Conservation (phyloP, 345 rosid species). For the Abelmoschus esculentus region DNA sequence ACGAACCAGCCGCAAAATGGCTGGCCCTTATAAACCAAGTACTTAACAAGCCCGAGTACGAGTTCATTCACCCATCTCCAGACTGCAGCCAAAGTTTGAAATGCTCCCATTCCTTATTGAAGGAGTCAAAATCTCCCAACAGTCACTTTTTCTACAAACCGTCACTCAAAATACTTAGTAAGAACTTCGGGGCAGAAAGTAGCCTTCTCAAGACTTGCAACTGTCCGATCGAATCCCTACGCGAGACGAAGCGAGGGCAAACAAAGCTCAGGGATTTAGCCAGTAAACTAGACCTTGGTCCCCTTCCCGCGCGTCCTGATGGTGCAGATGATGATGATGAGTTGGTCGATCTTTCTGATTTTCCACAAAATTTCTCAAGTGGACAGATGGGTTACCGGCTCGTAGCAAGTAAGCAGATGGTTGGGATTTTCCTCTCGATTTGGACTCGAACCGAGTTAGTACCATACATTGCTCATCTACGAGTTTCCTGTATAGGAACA, state of each 20-base stretch:
- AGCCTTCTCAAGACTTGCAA: constrained; percentile 74
- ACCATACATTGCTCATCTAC: constrained; percentile 79
- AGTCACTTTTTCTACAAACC: constrained; percentile 68
- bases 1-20: constrained; percentile 97
- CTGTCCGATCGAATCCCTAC: constrained; percentile 37
- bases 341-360: constrained; percentile 23
- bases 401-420: constrained; percentile 89
- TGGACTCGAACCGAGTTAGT: constrained; percentile 80
- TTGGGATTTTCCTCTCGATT: constrained; percentile 75
- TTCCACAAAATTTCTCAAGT: constrained; percentile 17
- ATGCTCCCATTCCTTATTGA: constrained; percentile 14
- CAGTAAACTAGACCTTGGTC: constrained; percentile 25
- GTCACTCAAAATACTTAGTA: constrained; percentile 64
- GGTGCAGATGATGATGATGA: constrained; percentile 10
- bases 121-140: constrained; percentile 43
- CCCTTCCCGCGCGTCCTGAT: constrained; percentile 28
- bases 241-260: constrained; percentile 30
- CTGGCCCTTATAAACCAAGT: constrained; percentile 70
- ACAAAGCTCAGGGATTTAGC: constrained; percentile 41
- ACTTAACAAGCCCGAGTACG: constrained; percentile 51
- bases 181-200: constrained; percentile 52
- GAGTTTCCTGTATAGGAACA: constrained; percentile 72
- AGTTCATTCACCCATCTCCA: constrained; percentile 23
- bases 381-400: constrained; percentile 44
- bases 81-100: constrained; percentile 29